Conservation (phyloP, 306 rosid genomes). For the Sicyos edulis region DNA sequence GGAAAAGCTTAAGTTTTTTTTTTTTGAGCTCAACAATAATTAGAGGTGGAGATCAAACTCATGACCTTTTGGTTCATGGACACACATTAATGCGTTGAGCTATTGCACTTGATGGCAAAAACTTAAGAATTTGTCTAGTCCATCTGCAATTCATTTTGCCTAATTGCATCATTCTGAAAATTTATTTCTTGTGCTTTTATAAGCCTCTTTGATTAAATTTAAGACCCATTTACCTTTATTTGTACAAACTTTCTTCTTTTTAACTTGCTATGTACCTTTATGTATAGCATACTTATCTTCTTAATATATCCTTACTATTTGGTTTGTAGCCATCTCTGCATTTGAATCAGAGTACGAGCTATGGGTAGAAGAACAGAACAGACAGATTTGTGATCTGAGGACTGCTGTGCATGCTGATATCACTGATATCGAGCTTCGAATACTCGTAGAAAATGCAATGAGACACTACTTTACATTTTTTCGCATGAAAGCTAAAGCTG, state of each 20-base stretch:
- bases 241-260: not conserved
- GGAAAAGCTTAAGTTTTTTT: not conserved
- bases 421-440: conserved; percentile 51
- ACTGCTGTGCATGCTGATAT: conserved; percentile 50
- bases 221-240: not conserved
- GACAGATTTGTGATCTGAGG: conserved; percentile 54
- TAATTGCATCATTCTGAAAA: not conserved
- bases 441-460: conserved; percentile 60
- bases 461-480: conserved; percentile 66
- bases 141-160: not conserved
- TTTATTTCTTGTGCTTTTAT: conserved; percentile 4
- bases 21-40: too few species aligned
- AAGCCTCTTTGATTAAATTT: conserved; percentile 2
- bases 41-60: too few species aligned
- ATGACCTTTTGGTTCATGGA: too few species aligned
- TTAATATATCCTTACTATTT: too few species aligned
- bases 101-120: too few species aligned
- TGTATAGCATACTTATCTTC: not conserved
- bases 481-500: conserved; percentile 71
- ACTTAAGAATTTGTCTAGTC: not conserved
- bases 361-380: conserved; percentile 79
- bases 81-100: too few species aligned
- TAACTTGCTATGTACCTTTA: not conserved
- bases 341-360: conserved; percentile 75
- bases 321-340: conserved; percentile 43